A percentile compares a stretch with the other conserved stretches of the same genome.
phyloP scores from a whole-genome alignment of 306 rosid species.

The Inga leiocalycina region DNA sequence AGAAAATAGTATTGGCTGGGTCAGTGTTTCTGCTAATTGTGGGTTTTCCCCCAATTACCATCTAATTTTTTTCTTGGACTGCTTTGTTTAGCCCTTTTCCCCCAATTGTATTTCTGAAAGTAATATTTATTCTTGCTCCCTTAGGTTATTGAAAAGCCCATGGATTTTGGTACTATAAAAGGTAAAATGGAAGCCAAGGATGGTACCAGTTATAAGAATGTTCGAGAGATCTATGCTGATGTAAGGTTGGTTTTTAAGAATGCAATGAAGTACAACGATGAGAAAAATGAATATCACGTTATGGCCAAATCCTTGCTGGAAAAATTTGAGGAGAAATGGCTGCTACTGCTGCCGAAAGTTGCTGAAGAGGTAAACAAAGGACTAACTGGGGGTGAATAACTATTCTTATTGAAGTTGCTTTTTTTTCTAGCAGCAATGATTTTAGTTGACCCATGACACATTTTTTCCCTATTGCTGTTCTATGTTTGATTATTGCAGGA shows the following conservation, averaged over 20 bases:
- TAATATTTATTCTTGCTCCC: slow-evolving; percentile 24
- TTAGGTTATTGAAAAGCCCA: slow-evolving; percentile 80
- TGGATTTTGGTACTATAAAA: slow-evolving; percentile 80
- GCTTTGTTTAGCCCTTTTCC: not conserved
- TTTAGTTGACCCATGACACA: not conserved
- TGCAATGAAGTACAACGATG: slow-evolving; percentile 81
- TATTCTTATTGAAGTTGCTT: slow-evolving; percentile 3
- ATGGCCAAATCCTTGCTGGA: slow-evolving; percentile 78
- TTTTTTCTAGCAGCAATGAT: not conserved
- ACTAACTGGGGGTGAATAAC: slow-evolving; percentile 16
- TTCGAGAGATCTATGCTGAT: slow-evolving; percentile 72
- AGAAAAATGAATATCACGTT: slow-evolving; percentile 56
- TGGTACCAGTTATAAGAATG: slow-evolving; percentile 73
- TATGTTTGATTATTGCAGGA: slow-evolving; percentile 51
- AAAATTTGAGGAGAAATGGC: slow-evolving; percentile 82
- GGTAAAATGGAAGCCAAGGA: slow-evolving; percentile 74
- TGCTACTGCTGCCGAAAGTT: slow-evolving; percentile 70
- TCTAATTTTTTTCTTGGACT: not conserved
- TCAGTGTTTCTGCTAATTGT: not conserved
- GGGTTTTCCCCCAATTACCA: not conserved
- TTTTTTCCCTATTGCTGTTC: not conserved
- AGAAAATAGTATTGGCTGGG: not conserved
- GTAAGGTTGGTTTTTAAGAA: slow-evolving; percentile 76
- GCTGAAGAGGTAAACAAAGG: slow-evolving; percentile 59
- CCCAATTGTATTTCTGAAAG: slow-evolving; percentile 7